A percentile compares a stretch with the other conserved stretches of the same genome.
phyloP scores from a whole-genome alignment of 2,329 filamentous ascomycete genomes.

The Coleophoma cylindrospora region DNA sequence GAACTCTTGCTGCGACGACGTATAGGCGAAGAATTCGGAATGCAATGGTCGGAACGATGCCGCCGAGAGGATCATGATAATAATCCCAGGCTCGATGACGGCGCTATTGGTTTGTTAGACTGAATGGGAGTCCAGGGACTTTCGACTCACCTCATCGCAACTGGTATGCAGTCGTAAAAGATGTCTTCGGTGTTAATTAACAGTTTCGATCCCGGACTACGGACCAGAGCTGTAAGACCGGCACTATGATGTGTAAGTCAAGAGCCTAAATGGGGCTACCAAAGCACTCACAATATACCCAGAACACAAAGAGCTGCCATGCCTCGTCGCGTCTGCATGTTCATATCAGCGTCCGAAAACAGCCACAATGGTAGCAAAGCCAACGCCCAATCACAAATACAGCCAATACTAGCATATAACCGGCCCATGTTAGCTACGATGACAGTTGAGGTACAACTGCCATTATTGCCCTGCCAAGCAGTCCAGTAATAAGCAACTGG shows the following conservation, averaged over 20 bases:
- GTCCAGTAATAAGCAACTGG: constrained; percentile 45
- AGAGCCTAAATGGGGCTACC: no score
- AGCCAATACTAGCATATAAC: constrained; percentile 37
- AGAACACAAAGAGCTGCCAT: constrained; percentile 37
- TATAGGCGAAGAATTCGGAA: constrained; percentile 1
- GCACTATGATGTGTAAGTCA: neutral
- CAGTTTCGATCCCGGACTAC: constrained; percentile 3
- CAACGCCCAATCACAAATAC: constrained; percentile 41
- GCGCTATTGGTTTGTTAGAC: neutral
- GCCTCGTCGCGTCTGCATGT: constrained; percentile 31
- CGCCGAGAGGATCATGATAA: constrained; percentile 4
- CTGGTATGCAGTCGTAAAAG: constrained; percentile 7
- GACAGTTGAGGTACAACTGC: constrained; percentile 34
- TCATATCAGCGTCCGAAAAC: constrained; percentile 43
- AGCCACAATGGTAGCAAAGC: constrained; percentile 44
- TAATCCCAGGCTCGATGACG: constrained; percentile 3
- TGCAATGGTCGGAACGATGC: constrained; percentile 3
- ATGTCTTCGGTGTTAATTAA: constrained; percentile 6
- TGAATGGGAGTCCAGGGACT: neutral
- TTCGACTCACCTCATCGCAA: constrained; percentile 3
- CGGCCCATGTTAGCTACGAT: constrained; percentile 38
- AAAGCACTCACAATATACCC: constrained; percentile 28
- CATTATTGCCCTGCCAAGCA: constrained; percentile 27
- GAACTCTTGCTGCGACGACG: neutral
- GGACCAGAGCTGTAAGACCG: constrained; percentile 1